Percentiles rank a stretch among this genome's conserved stretches.
Conservation (phyloP, 2,329 filamentous ascomycete species). For the Neonectria sp. region DNA sequence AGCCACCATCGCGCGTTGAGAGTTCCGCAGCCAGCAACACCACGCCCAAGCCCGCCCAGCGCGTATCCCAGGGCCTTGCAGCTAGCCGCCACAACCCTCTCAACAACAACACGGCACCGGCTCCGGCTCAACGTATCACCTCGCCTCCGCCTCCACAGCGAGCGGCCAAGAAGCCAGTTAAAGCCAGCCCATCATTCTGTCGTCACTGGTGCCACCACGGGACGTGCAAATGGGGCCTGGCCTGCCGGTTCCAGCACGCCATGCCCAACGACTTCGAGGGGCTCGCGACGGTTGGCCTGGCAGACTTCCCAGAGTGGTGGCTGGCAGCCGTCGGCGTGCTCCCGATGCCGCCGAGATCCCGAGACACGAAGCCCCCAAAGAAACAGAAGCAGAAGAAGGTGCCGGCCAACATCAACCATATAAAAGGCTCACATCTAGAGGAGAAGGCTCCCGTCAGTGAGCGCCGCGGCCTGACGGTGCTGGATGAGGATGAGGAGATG, state of each 20-base stretch:
- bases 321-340: conserved; percentile 38
- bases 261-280: conserved; percentile 63
- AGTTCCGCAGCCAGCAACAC: background rate
- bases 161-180: background rate
- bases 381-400: conserved; percentile 34
- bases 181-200: conserved; percentile 44
- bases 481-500: conserved; percentile 13
- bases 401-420: background rate
- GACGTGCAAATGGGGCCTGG: conserved; percentile 60
- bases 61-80: conserved; percentile 31
- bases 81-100: conserved; percentile 38
- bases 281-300: conserved; percentile 60
- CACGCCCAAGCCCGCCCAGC: conserved; percentile 5
- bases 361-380: conserved; percentile 14
- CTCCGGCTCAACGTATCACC: conserved; percentile 4
- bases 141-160: conserved; percentile 4
- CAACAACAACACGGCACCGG: background rate
- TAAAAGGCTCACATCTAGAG: background rate
- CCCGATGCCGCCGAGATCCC: conserved; percentile 30
- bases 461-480: conserved; percentile 9
- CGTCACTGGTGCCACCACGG: conserved; percentile 66
- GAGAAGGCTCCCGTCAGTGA: background rate
- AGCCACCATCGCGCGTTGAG: background rate
- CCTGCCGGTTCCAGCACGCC: conserved; percentile 61
- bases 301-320: conserved; percentile 62